Percentiles rank a stretch among this genome's conserved stretches.
These are phyloP conservation scores for Zygnema cylindricum DNA, from an alignment of 139 green algal species.

Conservation along the genomic window DNA sequence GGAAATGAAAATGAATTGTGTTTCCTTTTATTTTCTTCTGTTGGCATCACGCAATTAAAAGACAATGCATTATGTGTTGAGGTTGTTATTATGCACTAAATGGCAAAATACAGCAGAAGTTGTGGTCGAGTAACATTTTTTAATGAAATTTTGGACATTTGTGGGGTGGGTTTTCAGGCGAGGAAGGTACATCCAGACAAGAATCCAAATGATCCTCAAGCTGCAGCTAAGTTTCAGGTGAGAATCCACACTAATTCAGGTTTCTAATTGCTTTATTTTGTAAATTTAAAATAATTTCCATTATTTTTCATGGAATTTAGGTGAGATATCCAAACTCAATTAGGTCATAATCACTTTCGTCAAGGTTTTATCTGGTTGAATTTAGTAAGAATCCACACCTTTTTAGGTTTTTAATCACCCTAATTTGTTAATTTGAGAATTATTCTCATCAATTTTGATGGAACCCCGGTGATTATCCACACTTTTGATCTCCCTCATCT, in stretches of 20 bases:
- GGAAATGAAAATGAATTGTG: background rate
- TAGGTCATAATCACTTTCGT: too few relatives aligned
- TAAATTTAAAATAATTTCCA: background rate
- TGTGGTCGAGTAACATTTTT: background rate
- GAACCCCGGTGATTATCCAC: too few relatives aligned
- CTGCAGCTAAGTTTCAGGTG: conserved; percentile 86
- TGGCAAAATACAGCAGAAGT: background rate
- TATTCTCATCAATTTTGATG: too few relatives aligned
- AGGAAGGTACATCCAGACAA: conserved; percentile 84
- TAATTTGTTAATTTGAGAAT: too few relatives aligned
- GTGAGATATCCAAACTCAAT: too few relatives aligned
- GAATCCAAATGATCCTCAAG: conserved; percentile 81
- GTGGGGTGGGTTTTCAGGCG: conserved; percentile 47
- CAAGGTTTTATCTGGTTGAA: too few relatives aligned
- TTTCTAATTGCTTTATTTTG: conserved; percentile 1
- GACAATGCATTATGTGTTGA: background rate
- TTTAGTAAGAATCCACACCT: too few relatives aligned
- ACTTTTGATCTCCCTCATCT: too few relatives aligned
- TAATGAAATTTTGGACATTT: background rate
- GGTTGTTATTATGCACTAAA: background rate
- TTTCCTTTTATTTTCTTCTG: background rate
- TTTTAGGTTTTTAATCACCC: too few relatives aligned
- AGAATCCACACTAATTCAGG: background rate
- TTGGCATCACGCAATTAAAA: background rate
- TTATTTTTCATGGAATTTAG: too few relatives aligned